Conservation (phyloP, 108 stramenopile genomes). For the Pseudonitzschia multistriata region DNA sequence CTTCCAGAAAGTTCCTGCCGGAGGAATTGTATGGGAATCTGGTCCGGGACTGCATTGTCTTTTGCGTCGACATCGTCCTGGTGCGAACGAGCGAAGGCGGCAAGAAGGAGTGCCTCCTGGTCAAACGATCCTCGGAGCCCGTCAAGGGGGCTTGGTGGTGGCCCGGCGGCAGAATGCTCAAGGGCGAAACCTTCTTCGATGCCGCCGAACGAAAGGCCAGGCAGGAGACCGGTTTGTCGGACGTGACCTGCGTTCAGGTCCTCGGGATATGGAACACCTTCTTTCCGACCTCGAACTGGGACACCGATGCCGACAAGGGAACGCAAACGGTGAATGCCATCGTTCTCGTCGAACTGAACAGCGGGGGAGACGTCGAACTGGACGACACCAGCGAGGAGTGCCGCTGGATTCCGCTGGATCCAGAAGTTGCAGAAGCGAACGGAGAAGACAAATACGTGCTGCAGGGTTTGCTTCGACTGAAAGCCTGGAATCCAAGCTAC, state of each 20-base stretch:
- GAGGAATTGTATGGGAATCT: conserved; percentile 53
- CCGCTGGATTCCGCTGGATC: conserved; percentile 59
- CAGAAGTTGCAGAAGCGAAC: conserved; percentile 37
- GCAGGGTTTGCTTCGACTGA: conserved; percentile 45
- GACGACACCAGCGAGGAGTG: conserved; percentile 50
- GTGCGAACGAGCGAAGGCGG: conserved; percentile 36
- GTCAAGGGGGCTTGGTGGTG: conserved; percentile 74
- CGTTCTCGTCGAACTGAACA: conserved; percentile 57
- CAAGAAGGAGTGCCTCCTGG: conserved; percentile 52
- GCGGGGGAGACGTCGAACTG: conserved; percentile 41
- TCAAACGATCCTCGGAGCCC: conserved; percentile 61
- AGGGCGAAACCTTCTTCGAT: conserved; percentile 75
- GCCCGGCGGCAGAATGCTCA: conserved; percentile 70
- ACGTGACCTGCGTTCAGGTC: conserved; percentile 55
- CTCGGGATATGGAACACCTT: conserved; percentile 60
- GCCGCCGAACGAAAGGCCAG: conserved; percentile 58
- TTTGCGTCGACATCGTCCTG: conserved; percentile 59
- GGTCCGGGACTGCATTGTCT: conserved; percentile 54
- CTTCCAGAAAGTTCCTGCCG: conserved; percentile 48
- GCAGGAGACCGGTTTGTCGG: conserved; percentile 59
- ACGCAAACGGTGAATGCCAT: conserved; percentile 74
- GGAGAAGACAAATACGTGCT: conserved; percentile 60
- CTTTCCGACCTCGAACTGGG: conserved; percentile 53
- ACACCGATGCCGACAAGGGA: conserved; percentile 49
- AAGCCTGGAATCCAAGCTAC: conserved; percentile 57